These are phyloP conservation scores for Aspergillus sp. DNA, from an alignment of 2,329 filamentous ascomycete species.

Conservation along the genomic window DNA sequence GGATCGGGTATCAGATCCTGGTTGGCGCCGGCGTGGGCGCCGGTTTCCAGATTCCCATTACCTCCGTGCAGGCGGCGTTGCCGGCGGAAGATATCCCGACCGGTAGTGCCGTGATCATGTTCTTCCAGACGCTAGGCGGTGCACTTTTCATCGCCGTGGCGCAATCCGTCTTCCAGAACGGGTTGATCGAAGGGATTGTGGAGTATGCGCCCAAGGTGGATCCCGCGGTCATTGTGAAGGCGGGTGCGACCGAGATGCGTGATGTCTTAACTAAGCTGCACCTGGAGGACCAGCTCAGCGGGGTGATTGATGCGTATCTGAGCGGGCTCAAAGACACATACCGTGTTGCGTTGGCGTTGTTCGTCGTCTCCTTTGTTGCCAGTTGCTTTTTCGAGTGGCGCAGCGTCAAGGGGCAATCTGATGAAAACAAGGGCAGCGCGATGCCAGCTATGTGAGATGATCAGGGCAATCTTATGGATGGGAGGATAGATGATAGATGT, in stretches of 20 bases:
- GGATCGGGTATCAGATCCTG: conserved; percentile 40
- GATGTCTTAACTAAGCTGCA: conserved; percentile 8
- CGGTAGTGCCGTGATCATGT: conserved; percentile 36
- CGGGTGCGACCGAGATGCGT: conserved; percentile 19
- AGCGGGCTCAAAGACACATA: conserved; percentile 18
- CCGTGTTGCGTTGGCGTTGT: conserved; percentile 19
- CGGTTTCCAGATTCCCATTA: conserved; percentile 36
- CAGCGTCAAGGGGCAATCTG: conserved; percentile 18
- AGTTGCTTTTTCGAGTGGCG: conserved; percentile 23
- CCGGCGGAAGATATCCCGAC: conserved; percentile 31
- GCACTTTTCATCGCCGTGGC: conserved; percentile 51
- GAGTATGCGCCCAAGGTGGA: conserved; percentile 1
- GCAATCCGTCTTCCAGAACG: conserved; percentile 51
- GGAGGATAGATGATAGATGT: too few relatives aligned
- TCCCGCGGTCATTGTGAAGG: conserved; percentile 11
- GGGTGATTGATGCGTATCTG: conserved; percentile 20
- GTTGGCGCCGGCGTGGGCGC: conserved; percentile 35
- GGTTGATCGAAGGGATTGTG: conserved; percentile 37
- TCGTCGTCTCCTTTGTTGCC: conserved; percentile 15
- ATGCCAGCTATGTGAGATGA: background rate
- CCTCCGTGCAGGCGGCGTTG: conserved; percentile 36
- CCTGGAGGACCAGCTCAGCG: conserved; percentile 13
- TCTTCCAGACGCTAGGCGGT: conserved; percentile 38
- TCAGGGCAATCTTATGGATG: too few relatives aligned
- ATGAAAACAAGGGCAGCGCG: background rate